Base-by-base conservation (phyloP, 2,329 filamentous ascomycete species). In the Nigrospora osmanthi region DNA sequence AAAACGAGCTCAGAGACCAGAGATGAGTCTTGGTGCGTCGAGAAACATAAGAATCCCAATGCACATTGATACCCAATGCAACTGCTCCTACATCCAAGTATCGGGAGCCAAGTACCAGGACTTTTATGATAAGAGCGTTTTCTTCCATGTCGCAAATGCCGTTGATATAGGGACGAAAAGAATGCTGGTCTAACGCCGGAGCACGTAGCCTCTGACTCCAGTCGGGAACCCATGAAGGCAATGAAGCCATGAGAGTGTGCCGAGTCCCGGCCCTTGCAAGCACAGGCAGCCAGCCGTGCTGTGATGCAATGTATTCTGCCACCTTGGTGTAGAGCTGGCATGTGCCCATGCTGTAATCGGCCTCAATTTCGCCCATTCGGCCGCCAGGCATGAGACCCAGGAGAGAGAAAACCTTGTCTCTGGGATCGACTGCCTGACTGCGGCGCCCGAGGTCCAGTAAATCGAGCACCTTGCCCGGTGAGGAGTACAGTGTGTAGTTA, bases 361-460 rank as follows among this genome's bases (percentile, higher is more conserved):
- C 40, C 11, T 35, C 42, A 12, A 51, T 15, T 3, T 16, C 14
- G 4, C 48, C 35, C 2, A 40, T 31, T 3, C 37, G 16, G 2
- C 35, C 39, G 16, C 43, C 44, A 4, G 37, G 19, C 9, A 44
- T 35, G 12, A 51, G 17, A 4, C 49, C 49, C 7, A 49, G 28
- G 3, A 51, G 31, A 11, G 47, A 45, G 16, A 44, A 51, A 6
- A 51, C 40, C 32, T 47, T 49, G 37, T 51, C 49, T 6, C 49
- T 38, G 2, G 49, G 42, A 15, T 49, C 49, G 2, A 35, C 34
- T 3, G 47, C 37, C 6, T 42, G 11, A 11, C 39, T 34, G 13
- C 31, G 15, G 19, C 40, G 28, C 11, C 42, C 40, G 1, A 47
- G 15, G 6, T 46, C 37, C 3, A 47, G 35, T 3, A 49, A 17